These are phyloP conservation scores for Lathyrus oleraceus DNA, from an alignment of 306 rosid species.

Conservation along the genomic window DNA sequence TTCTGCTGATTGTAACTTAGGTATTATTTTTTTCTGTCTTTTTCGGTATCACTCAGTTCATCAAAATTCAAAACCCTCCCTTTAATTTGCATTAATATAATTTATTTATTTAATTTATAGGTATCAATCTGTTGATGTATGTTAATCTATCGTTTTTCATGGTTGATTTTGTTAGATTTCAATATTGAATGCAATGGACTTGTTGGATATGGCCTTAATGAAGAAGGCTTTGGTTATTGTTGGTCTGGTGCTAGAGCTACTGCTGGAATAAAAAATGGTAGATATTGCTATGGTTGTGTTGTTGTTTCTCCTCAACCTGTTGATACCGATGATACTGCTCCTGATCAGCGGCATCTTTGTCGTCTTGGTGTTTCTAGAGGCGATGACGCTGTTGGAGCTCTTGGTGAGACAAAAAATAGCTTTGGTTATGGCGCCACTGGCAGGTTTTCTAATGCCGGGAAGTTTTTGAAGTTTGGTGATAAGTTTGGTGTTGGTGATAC, in stretches of 20 bases:
- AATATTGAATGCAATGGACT: neutral
- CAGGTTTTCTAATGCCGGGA: conserved; percentile 43
- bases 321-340: conserved; percentile 42
- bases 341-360: conserved; percentile 48
- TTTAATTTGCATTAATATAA: too few species aligned
- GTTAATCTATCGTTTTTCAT: too few species aligned
- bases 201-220: conserved; percentile 44
- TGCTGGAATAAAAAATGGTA: conserved; percentile 52
- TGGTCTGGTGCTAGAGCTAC: too few species aligned
- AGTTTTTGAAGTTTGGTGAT: conserved; percentile 49
- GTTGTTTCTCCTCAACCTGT: conserved; percentile 45
- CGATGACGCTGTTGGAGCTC: conserved; percentile 47
- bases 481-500: conserved; percentile 61
- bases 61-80: neutral
- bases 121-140: too few species aligned
- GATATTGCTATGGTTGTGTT: conserved; percentile 58
- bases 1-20: conserved; percentile 1
- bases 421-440: conserved; percentile 61
- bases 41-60: too few species aligned
- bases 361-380: conserved; percentile 61
- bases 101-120: too few species aligned
- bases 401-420: conserved; percentile 54
- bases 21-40: neutral
- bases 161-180: too few species aligned
- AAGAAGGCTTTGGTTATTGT: conserved; percentile 63